Evolutionary conservation across 139 green algal genomes (phyloP).

Genomic region (Micractinium sp.): DNA sequence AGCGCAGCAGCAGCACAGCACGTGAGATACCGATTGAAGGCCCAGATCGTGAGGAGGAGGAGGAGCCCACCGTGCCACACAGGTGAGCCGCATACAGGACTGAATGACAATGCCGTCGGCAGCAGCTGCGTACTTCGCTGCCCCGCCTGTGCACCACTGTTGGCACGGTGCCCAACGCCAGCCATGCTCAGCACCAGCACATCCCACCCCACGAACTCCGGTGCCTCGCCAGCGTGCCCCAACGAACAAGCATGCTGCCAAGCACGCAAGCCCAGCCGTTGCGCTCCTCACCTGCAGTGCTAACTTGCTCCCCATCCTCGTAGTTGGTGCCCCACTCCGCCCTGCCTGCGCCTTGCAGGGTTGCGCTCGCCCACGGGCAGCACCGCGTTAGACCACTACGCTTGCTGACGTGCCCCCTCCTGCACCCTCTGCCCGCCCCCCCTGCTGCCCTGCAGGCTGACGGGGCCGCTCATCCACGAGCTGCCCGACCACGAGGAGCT

Average conservation of each 20-base stretch:
- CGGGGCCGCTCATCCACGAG: conserved; percentile 1
- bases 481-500: conserved; percentile 17
- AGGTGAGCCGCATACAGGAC: neutral
- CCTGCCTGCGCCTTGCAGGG: too few relatives aligned
- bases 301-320: too few relatives aligned
- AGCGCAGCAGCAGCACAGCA: neutral
- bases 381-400: neutral
- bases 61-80: neutral
- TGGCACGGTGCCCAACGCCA: too few relatives aligned
- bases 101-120: neutral
- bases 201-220: neutral
- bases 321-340: too few relatives aligned
- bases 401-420: neutral
- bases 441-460: neutral
- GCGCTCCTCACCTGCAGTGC: too few relatives aligned
- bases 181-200: neutral
- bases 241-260: too few relatives aligned
- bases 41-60: neutral
- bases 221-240: neutral
- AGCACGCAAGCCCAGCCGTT: too few relatives aligned
- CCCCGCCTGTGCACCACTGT: neutral
- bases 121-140: neutral
- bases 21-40: conserved; percentile 24
- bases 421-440: neutral
- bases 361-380: too few relatives aligned